These are phyloP conservation scores for Viridothelium virens DNA, from an alignment of 495 filamentous ascomycete species.

Conservation along the genomic window DNA sequence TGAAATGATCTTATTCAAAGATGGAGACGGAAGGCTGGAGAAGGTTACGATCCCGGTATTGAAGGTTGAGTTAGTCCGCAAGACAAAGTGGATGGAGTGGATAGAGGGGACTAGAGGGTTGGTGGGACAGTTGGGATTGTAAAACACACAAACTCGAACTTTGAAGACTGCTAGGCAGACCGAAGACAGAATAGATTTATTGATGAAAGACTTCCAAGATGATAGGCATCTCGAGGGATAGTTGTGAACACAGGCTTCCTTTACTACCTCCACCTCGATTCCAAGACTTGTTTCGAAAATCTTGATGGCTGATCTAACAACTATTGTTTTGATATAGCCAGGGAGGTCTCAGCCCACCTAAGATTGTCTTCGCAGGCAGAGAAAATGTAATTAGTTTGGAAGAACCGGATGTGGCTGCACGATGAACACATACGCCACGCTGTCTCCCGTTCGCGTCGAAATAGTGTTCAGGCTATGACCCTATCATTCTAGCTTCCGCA, in stretches of 20 bases:
- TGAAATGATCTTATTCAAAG: slow-evolving; percentile 32
- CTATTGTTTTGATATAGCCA: too few species aligned
- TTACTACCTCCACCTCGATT: too few species aligned
- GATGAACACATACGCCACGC: background rate
- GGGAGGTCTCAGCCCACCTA: too few species aligned
- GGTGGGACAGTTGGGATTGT: background rate
- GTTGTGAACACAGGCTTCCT: too few species aligned
- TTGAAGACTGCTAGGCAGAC: too few species aligned
- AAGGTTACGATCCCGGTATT: slow-evolving; percentile 29
- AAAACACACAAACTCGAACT: too few species aligned
- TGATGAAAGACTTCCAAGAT: too few species aligned
- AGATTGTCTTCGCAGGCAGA: too few species aligned
- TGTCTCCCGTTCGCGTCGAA: background rate
- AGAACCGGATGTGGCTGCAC: background rate
- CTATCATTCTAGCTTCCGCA: background rate
- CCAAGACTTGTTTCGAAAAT: too few species aligned
- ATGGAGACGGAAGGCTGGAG: slow-evolving; percentile 14
- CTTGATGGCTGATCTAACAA: too few species aligned
- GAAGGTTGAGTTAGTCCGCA: slow-evolving; percentile 21
- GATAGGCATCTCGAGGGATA: too few species aligned
- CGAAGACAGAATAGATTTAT: too few species aligned
- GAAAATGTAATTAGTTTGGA: background rate
- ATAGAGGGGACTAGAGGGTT: background rate
- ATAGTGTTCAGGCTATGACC: background rate
- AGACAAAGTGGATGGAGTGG: background rate